Evolutionary conservation across 257 asterid species (phyloP), one percentile per base, ranked within the genome.

Genomic region (Solanum appendiculatum): DNA sequence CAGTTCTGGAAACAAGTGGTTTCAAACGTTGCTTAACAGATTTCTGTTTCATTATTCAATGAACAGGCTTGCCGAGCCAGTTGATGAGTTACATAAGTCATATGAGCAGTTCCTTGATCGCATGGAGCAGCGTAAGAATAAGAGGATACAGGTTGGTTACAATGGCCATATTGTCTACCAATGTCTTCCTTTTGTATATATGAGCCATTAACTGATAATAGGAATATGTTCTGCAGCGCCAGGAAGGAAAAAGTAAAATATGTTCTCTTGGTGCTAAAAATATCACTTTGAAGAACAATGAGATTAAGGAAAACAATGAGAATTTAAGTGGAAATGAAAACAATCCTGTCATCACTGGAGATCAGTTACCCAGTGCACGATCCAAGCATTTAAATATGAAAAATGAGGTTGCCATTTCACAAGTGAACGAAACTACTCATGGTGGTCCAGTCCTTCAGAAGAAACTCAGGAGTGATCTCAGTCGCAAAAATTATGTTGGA

Each of bases 1-100:
- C 72, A 21, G n/a, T 87, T 20, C 82, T 82, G 74, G 85, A 46
- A 60, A 72, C 31, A 29, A 29, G 70, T 88, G n/a, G 66, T 86
- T 83, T 37, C 78, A 70, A 29, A 66, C 60, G 85, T 44, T 29
- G 36, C 31, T 86, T 39, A 60, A 85, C 75, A 48, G 36, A 73
- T 44, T 12, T 86, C 23, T 56, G 9, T 85, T 14, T 69, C 82
- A 51, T 84, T 72, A 85, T 56, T 88, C 88, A 40, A 34, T 37
- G 33, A 86, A 85, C 94, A 97, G 99, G 91, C 95, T 94, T 89
- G 98, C 98, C 16, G 98, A 97, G 92, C 98, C 99, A 86, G 93
- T 89, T 36, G 94, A 91, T 74, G 98, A 94, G 94, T 87, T 97
- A 94, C 98, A 94, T 84, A 97, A 93, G 88, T 92, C 98, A 63